Base-by-base conservation (phyloP, 345 rosid species). In the Aquilaria malaccensis region DNA sequence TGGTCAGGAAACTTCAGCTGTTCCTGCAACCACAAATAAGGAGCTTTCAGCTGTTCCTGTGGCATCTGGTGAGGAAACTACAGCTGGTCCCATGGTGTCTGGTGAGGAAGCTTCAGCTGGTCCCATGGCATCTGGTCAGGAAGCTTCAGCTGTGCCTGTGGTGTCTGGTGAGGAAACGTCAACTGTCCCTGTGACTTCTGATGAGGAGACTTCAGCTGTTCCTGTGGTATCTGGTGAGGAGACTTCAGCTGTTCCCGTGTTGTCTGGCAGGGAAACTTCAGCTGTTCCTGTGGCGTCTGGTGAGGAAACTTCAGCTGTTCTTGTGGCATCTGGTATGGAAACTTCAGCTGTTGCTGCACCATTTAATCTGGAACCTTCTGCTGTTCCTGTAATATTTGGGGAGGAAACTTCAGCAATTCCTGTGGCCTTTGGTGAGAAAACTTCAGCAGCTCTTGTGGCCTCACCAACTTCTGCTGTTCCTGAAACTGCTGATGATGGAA, bases 81-180 rank as follows among this genome's bases (percentile, higher is more conserved):
- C 13, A 37, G 33, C 41, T 55, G 41, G 9, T 11, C 6, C 41
- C 11, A 30, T 7, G 13, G 9, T 47, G 22, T 13, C 22, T 13
- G 11, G 30, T 58, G 60, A 41, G 60, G 56, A 65, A 48, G 12
- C 54, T n/a, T 29, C 37, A 22, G 43, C 68, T 37, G 6, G 12
- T 37, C 4, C 60, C 4, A 41, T 11, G 1, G 30, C 30, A 1
- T 12, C 15, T 29, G 49, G 29, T 12, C 30, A 37, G 48, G 30
- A 37, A 56, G 65, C 67, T 60, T 53, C 32, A 9, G 73, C 75
- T 11, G 15, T 15, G 15, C 62, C 74, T 72, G 67, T 55, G 9
- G 65, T 61, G 47, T 56, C 70, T 1, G 74, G 79, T 55, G 75
- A 74, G 62, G 87, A 79, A 68, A 72, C 74, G 54, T 72, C 85